Evolutionary conservation across 2,329 filamentous ascomycete species (phyloP).

Genomic region (Trichoderma sp.): DNA sequence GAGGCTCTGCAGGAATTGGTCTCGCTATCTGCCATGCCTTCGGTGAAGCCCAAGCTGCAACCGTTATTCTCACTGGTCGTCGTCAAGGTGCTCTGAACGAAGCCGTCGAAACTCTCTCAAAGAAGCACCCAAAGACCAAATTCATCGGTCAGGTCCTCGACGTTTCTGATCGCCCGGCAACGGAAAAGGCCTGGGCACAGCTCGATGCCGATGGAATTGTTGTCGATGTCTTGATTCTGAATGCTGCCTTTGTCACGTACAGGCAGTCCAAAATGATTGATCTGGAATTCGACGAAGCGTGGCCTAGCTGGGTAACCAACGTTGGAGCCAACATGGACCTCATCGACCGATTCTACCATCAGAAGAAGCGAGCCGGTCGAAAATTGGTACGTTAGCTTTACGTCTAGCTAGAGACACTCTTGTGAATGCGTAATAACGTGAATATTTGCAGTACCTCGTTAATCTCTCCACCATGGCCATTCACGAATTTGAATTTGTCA

Average conservation of each 20-base stretch:
- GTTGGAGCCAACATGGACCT: slow-evolving; percentile 21
- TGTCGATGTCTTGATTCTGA: slow-evolving; percentile 31
- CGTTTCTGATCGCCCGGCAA: slow-evolving; percentile 28
- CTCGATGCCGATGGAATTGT: slow-evolving; percentile 29
- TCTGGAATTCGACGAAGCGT: slow-evolving; percentile 18
- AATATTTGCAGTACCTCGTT: not conserved
- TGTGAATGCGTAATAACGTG: not conserved
- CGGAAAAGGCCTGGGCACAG: slow-evolving; percentile 34
- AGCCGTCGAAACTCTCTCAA: not conserved
- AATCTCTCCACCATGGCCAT: slow-evolving; percentile 15
- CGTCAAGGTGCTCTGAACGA: slow-evolving; percentile 23
- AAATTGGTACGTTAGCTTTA: slow-evolving; percentile 25
- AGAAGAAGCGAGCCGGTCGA: slow-evolving; percentile 28
- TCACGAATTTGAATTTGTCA: slow-evolving; percentile 29
- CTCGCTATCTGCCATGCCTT: slow-evolving; percentile 62
- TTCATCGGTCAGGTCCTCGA: slow-evolving; percentile 24
- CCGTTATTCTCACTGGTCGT: slow-evolving; percentile 43
- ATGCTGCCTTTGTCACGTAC: slow-evolving; percentile 17
- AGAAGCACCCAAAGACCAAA: slow-evolving; percentile 3
- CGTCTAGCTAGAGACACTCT: not conserved
- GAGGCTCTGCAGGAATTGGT: slow-evolving; percentile 64
- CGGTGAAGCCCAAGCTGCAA: slow-evolving; percentile 38
- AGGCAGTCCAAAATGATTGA: slow-evolving; percentile 2
- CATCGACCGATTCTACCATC: slow-evolving; percentile 37
- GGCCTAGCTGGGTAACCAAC: slow-evolving; percentile 23